These are phyloP conservation scores for Rhodotorula mucilaginosa DNA, from an alignment of 1,284 basidiomycete genomes.

Conservation along the genomic window DNA sequence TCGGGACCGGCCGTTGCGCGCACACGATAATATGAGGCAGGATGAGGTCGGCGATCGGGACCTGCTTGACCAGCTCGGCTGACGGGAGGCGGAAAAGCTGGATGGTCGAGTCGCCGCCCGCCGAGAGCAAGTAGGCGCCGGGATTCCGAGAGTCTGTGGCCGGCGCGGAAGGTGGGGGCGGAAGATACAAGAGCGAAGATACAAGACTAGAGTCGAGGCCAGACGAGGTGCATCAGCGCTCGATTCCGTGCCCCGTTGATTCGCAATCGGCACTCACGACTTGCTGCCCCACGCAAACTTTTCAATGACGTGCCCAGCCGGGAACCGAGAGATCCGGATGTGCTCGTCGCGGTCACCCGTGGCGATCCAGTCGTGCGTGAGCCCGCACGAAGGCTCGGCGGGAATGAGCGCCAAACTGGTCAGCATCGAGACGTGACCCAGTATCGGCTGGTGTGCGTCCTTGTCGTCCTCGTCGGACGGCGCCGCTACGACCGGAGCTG, in stretches of 20 bases:
- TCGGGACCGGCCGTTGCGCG: slow-evolving; percentile 19
- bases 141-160: background rate
- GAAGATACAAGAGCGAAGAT: slow-evolving; percentile 71
- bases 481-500: slow-evolving; percentile 34
- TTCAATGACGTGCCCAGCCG: slow-evolving; percentile 76
- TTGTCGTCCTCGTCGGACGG: slow-evolving; percentile 48
- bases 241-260: background rate
- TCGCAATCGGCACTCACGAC: slow-evolving; percentile 58
- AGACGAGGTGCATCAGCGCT: background rate
- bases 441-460: slow-evolving; percentile 68
- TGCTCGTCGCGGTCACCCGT: slow-evolving; percentile 91
- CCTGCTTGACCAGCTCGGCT: slow-evolving; percentile 14
- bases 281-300: slow-evolving; percentile 77
- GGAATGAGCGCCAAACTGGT: slow-evolving; percentile 65
- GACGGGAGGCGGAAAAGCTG: slow-evolving; percentile 64
- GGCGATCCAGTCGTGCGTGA: slow-evolving; percentile 59
- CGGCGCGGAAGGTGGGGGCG: background rate
- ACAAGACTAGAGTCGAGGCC: slow-evolving; percentile 62
- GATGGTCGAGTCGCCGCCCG: slow-evolving; percentile 76
- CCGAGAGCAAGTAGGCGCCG: slow-evolving; percentile 62
- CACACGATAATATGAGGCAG: slow-evolving; percentile 28
- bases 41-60: slow-evolving; percentile 28
- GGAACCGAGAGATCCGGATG: slow-evolving; percentile 84
- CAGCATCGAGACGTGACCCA: slow-evolving; percentile 82
- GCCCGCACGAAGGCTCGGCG: slow-evolving; percentile 54